Evolutionary conservation across 1,139 yeast genomes (phyloP), one percentile per base, ranked within the genome.

Genomic region (Taphrina communis): DNA sequence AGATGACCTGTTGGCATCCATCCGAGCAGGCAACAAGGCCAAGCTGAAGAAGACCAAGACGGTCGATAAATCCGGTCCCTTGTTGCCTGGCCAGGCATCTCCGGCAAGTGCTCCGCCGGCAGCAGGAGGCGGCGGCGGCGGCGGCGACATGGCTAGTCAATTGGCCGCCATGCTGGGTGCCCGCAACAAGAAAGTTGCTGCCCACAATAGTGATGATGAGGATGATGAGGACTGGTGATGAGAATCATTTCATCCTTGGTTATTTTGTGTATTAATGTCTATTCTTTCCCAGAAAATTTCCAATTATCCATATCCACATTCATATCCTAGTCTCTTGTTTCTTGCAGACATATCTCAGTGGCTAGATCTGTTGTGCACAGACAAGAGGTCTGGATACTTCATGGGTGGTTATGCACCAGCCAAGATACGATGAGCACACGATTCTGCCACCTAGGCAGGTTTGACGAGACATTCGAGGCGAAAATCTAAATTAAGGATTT

Each of bases 1-100:
- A 74, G 96, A 90, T 77, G 97, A 97, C 0, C 82, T 94, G 59
- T 80, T 94, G 70, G 91, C 96, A 0, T 90, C 97, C 0, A 94
- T 93, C 75, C 85, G 88, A 44, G 87, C 96, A 0, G 88, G 88
- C n/a, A 90, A 92, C 66, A 66, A 92, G 12, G 88, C 88, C 0
- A 76, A 85, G 2, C 82, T 93, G 72, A 86, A 82, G 72, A 90
- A 88, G 77, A 88, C 89, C 5, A 97, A 94, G 77, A 93, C 92
- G 78, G 79, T 91, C 0, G 93, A 89, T 35, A 65, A 65, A 39
- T 57, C 63, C 39, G 57, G 35, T 17, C 63, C 63, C 12, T 62
- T 55, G 8, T 39, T 57, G 14, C 63, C 68, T 14, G 68, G 68
- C 17, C 56, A 31, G n/a, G 63, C 58, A 11, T 17, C 44, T 7